Conservation (phyloP, 352 stramenopile species). For the Pythium insidiosum region DNA sequence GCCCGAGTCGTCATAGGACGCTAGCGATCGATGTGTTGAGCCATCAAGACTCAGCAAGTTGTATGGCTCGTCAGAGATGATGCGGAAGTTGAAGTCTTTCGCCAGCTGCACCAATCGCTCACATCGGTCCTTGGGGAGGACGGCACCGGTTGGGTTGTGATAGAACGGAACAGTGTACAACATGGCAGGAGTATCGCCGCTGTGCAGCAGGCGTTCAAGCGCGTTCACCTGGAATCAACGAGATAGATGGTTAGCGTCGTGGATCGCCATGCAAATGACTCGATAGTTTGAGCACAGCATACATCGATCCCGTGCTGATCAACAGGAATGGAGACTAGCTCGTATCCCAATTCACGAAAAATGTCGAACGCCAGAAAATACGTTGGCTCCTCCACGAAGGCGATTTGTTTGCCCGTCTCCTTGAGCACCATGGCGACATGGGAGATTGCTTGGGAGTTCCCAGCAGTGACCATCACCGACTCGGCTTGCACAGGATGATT, state of each 20-base stretch:
- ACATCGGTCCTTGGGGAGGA: slow-evolving; percentile 62
- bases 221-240: slow-evolving; percentile 28
- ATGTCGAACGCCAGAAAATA: slow-evolving; percentile 91
- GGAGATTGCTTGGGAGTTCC: slow-evolving; percentile 89
- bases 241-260: no score
- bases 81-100: slow-evolving; percentile 67
- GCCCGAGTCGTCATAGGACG: slow-evolving; percentile 55
- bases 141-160: slow-evolving; percentile 89
- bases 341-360: slow-evolving; percentile 85
- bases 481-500: slow-evolving; percentile 26
- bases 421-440: slow-evolving; percentile 72
- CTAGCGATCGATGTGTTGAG: slow-evolving; percentile 37
- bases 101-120: slow-evolving; percentile 74
- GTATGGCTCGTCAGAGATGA: slow-evolving; percentile 93
- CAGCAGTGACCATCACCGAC: slow-evolving; percentile 81
- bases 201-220: slow-evolving; percentile 56
- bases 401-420: slow-evolving; percentile 60
- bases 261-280: no score
- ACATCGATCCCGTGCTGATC: slow-evolving; percentile 69
- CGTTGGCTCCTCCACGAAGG: slow-evolving; percentile 88
- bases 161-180: slow-evolving; percentile 92
- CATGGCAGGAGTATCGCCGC: slow-evolving; percentile 72
- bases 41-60: slow-evolving; percentile 83
- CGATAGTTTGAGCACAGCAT: slow-evolving; percentile 1
- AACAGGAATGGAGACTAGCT: slow-evolving; percentile 68